Evolutionary conservation across 2,329 filamentous ascomycete genomes (phyloP), one percentile per base, ranked within the genome.

Genomic region (Triangularia verruculosa): DNA sequence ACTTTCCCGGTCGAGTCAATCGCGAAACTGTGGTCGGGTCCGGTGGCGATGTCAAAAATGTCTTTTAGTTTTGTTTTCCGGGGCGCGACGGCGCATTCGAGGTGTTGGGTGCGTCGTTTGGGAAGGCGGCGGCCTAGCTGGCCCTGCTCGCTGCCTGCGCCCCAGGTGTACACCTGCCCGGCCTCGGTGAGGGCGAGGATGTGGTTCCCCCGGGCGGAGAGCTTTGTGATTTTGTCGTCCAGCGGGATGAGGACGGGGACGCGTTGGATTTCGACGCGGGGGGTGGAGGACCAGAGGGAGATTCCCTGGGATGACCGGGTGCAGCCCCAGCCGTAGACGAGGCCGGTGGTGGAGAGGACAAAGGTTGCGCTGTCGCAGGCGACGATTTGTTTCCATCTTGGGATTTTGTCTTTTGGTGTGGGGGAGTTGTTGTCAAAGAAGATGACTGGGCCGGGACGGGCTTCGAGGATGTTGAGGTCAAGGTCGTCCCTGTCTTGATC

Each of bases 101-200:
- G n/a, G 3, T 28, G 20, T 1, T 27, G 17, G 9, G 24, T 52
- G 25, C 34, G 25, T 17, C 24, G 28, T 11, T 59, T 17, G n/a
- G 39, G 39, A 3, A 47, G 39, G 1, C 34, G 24, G 8, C 57
- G 39, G 1, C 57, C 57, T 1, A 59, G 57, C 25, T 59, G 57
- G 2, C 57, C 57, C 9, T 59, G 57, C 39, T 59, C 57, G 39
- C 39, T 30, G 4, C 22, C 57, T 2, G 27, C n/a, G n/a, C 57
- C 57, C 57, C 57, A 59, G 22, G 57, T 59, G 24, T 59, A 59
- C 6, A 59, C 39, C 4, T 27, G 15, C 12, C 57, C 57, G 6
- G 13, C 28, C 3, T 20, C 12, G 8, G 57, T 51, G 9, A 59
- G 39, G 1, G 34, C 34, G 2, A 59, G 15, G 24, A 59, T 25